A percentile compares a stretch with the other conserved stretches of the same genome.
Evolutionary conservation across 2,329 filamentous ascomycete species (phyloP).

Genomic region (Cladosporium sp.): DNA sequence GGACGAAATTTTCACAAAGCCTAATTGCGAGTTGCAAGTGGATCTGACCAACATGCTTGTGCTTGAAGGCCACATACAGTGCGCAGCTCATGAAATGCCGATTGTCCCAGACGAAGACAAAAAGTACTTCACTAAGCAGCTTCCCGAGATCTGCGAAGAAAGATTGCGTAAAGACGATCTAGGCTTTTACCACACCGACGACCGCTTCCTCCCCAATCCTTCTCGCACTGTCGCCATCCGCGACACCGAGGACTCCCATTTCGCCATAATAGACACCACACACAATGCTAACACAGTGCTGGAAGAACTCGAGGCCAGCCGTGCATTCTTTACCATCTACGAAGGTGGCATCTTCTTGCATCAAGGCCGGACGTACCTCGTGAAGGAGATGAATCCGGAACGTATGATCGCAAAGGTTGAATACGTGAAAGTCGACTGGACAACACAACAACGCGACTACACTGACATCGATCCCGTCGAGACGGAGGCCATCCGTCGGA

Average conservation of each 20-base stretch:
- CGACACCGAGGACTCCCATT: conserved; percentile 87
- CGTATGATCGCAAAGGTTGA: conserved; percentile 82
- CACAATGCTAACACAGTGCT: conserved; percentile 80
- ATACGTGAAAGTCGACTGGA: conserved; percentile 90
- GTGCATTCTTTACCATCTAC: conserved; percentile 95
- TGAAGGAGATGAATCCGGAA: conserved; percentile 83
- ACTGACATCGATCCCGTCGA: conserved; percentile 93
- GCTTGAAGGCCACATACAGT: conserved; percentile 91
- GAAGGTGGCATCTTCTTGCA: conserved; percentile 97
- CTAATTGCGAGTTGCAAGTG: conserved; percentile 84
- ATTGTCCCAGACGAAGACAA: conserved; percentile 75
- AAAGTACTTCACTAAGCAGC: conserved; percentile 74
- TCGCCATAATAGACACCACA: conserved; percentile 87
- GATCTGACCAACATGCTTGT: conserved; percentile 91
- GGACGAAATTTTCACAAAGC: conserved; percentile 87
- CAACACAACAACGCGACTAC: conserved; percentile 85
- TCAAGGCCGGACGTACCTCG: conserved; percentile 89
- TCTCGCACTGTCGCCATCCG: conserved; percentile 83
- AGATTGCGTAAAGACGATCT: conserved; percentile 71
- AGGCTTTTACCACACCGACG: conserved; percentile 88
- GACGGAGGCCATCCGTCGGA: conserved; percentile 79
- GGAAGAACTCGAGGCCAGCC: conserved; percentile 91
- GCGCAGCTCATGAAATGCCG: conserved; percentile 92
- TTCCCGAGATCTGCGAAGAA: conserved; percentile 70
- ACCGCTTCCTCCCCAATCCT: conserved; percentile 81